Conservation (phyloP, 1,284 basidiomycete genomes). For the Marasmius oreades region DNA sequence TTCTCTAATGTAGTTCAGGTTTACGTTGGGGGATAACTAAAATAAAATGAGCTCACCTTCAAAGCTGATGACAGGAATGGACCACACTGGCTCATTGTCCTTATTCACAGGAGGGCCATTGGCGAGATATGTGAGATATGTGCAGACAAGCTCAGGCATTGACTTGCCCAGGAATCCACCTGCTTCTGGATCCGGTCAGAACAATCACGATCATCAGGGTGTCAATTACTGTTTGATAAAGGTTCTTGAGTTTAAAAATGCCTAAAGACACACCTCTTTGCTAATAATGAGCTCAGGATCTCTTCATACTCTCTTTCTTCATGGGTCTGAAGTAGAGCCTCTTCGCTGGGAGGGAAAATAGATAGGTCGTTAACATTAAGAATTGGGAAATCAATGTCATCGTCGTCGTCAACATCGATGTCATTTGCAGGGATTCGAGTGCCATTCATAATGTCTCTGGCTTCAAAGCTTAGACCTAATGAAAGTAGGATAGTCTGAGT, state of each 20-base stretch:
- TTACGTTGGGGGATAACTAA: no score
- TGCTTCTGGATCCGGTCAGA: not conserved
- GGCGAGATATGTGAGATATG: not conserved
- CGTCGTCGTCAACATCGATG: not conserved
- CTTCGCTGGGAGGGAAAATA: not conserved
- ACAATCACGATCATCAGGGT: not conserved
- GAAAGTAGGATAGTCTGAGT: not conserved
- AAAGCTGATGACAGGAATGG: not conserved
- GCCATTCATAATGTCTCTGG: not conserved
- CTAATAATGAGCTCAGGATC: not conserved
- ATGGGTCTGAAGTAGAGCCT: not conserved
- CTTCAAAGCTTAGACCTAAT: not conserved
- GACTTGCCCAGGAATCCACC: not conserved
- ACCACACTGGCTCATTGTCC: not conserved
- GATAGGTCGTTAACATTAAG: not conserved
- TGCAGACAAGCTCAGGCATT: not conserved
- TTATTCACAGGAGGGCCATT: not conserved
- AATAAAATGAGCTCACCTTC: no score
- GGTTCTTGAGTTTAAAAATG: not conserved
- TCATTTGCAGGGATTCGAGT: not conserved
- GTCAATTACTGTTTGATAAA: conserved; percentile 1
- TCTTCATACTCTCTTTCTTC: not conserved
- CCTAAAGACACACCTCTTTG: not conserved
- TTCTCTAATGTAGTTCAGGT: no score
- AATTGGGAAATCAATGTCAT: not conserved